A percentile compares a stretch with the other conserved stretches of the same genome.
These are phyloP conservation scores for Polygonum aviculare DNA, from an alignment of 148 eudicot genomes.

Conservation along the genomic window DNA sequence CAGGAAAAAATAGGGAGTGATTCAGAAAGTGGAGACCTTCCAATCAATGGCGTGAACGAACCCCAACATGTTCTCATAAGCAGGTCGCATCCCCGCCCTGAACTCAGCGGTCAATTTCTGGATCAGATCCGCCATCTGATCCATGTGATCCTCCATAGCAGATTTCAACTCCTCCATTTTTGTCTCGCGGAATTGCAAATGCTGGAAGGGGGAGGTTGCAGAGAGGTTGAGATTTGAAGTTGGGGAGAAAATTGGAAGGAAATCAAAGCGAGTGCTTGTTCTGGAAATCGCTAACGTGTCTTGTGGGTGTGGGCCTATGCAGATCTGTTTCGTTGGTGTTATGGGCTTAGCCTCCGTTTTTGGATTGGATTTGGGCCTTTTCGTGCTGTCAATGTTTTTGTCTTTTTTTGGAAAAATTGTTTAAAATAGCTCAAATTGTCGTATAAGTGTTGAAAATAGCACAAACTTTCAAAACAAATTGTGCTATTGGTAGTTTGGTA, in stretches of 20 bases:
- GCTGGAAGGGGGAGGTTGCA: not conserved
- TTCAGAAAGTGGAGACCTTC: conserved; percentile 40
- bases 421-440: no score
- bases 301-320: not conserved
- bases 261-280: not conserved
- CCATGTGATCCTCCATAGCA: conserved; percentile 65
- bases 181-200: not conserved
- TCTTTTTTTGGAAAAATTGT: no score
- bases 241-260: not conserved
- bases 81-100: conserved; percentile 65
- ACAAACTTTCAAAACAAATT: no score
- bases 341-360: not conserved
- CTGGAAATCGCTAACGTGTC: not conserved
- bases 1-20: not conserved
- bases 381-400: no score
- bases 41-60: conserved; percentile 93
- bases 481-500: no score
- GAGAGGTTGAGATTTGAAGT: not conserved
- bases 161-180: conserved; percentile 68
- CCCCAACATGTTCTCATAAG: conserved; percentile 65
- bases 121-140: conserved; percentile 74
- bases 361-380: not conserved
- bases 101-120: conserved; percentile 54
- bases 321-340: not conserved
- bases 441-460: no score